Evolutionary conservation across 306 rosid species (phyloP).

Genomic region (Quercus suber): DNA sequence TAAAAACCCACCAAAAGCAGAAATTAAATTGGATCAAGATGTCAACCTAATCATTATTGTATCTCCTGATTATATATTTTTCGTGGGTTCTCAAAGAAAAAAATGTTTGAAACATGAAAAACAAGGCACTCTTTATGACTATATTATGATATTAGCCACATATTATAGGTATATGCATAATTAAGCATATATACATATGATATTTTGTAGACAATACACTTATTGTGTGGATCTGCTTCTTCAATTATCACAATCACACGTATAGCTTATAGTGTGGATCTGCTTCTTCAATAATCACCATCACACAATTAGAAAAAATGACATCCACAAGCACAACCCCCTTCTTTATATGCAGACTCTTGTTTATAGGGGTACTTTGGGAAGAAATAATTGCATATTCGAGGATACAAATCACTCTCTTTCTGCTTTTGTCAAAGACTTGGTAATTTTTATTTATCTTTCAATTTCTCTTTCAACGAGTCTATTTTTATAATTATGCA

Average conservation of each 20-base stretch:
- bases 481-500: background rate
- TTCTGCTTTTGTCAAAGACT: too few relatives aligned
- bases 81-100: background rate
- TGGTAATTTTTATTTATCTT: too few relatives aligned
- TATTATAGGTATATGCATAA: background rate
- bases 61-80: background rate
- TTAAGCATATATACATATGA: background rate
- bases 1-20: conserved; percentile 1
- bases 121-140: background rate
- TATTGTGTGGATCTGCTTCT: too few relatives aligned
- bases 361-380: background rate
- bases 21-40: background rate
- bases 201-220: too few relatives aligned
- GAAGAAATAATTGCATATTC: background rate
- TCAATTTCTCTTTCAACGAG: too few relatives aligned
- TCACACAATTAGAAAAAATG: background rate
- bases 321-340: background rate
- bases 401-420: too few relatives aligned
- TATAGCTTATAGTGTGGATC: background rate
- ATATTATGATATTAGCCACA: background rate
- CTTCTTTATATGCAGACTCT: background rate
- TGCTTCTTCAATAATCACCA: background rate
- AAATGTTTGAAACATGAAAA: background rate
- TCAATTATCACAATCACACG: background rate
- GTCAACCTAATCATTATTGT: background rate